Evolutionary conservation across 805 yeast species (phyloP).

Genomic region (Zygosaccharomyces lentus): DNA sequence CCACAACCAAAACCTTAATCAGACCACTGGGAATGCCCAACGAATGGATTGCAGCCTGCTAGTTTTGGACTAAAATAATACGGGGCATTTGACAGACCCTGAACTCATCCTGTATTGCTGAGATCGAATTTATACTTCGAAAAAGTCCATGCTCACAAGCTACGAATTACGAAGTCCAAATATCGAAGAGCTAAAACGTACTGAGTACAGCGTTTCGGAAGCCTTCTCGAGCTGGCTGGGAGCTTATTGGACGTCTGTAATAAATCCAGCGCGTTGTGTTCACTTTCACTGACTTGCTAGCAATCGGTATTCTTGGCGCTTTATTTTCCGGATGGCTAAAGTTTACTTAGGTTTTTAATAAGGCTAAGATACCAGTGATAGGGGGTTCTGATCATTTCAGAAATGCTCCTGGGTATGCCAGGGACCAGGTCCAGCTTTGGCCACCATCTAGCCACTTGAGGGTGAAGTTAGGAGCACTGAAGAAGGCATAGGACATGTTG

Average conservation of each 20-base stretch:
- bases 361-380: not conserved
- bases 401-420: slow-evolving; percentile 58
- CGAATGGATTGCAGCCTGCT: not conserved
- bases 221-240: no score
- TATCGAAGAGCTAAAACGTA: not conserved
- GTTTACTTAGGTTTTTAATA: no score
- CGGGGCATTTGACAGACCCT: not conserved
- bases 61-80: not conserved
- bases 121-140: not conserved
- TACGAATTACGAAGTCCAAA: not conserved
- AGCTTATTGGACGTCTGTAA: no score
- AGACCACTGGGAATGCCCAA: not conserved
- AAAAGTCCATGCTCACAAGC: not conserved
- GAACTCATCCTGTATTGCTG: not conserved
- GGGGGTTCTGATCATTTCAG: not conserved
- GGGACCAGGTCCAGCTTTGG: slow-evolving; percentile 81
- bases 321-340: not conserved
- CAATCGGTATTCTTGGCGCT: no score
- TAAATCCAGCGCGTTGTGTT: no score
- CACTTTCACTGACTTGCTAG: no score
- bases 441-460: slow-evolving; percentile 70
- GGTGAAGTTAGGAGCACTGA: slow-evolving; percentile 50
- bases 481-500: slow-evolving; percentile 53
- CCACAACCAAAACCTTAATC: not conserved
- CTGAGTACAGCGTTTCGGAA: not conserved